These are phyloP conservation scores for Abrus pulchellus DNA, from an alignment of 306 rosid species.

Conservation along the genomic window DNA sequence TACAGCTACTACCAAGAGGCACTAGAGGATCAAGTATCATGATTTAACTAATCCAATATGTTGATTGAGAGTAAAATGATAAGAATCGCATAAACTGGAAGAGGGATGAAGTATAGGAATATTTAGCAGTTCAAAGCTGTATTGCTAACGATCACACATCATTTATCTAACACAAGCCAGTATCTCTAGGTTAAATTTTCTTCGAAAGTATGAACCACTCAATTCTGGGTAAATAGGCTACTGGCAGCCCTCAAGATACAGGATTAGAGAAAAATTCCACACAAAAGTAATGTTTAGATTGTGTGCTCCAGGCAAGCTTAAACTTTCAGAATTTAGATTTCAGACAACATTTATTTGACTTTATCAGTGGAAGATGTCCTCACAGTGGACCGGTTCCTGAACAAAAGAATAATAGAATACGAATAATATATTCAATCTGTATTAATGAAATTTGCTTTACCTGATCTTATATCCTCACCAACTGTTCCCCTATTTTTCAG, in stretches of 20 bases:
- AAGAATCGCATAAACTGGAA: neutral
- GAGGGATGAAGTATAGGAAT: neutral
- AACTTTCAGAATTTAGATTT: slow-evolving; percentile 11
- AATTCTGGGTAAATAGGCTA: slow-evolving; percentile 6
- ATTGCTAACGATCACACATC: slow-evolving; percentile 9
- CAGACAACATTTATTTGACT: neutral
- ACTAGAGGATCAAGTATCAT: slow-evolving; percentile 19
- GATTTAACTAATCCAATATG: slow-evolving; percentile 20
- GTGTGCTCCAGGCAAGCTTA: slow-evolving; percentile 10
- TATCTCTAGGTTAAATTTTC: slow-evolving; percentile 5
- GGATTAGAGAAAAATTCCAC: slow-evolving; percentile 5
- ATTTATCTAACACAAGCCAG: slow-evolving; percentile 2
- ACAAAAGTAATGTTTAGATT: slow-evolving; percentile 6
- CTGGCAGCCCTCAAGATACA: slow-evolving; percentile 30
- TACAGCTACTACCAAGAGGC: neutral
- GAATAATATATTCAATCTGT: slow-evolving; percentile 17
- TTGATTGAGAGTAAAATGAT: slow-evolving; percentile 21
- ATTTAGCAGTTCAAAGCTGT: neutral
- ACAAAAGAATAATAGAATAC: slow-evolving; percentile 33
- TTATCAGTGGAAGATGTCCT: slow-evolving; percentile 13
- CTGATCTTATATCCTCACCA: slow-evolving; percentile 99
- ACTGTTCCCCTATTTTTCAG: slow-evolving; percentile 91
- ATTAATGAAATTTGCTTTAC: slow-evolving; percentile 55
- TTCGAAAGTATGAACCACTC: neutral
- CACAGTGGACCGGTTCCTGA: slow-evolving; percentile 21